Base-by-base conservation (phyloP, 2,329 filamentous ascomycete genomes). In the Curvularia verruculosa region DNA sequence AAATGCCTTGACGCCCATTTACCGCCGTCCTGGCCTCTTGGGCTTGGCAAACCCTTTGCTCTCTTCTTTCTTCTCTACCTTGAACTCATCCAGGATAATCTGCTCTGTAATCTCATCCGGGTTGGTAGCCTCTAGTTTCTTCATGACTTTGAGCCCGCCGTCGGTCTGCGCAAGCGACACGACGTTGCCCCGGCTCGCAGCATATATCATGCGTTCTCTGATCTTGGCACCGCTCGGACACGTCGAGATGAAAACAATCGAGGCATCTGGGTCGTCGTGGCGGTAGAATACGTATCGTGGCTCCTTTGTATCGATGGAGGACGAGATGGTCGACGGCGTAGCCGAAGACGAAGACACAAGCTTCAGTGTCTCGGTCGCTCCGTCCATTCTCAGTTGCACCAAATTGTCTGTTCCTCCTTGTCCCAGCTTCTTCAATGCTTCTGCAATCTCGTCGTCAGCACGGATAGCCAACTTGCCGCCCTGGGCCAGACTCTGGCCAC, bases 181-280 rank as follows among this genome's bases (percentile, higher is more conserved):
- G 3, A 91, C 89, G 23, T 80, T 80, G 26, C 79, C 78, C 65
- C 85, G 81, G 56, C 82, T 84, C 52, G 84, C 85, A 23, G 91
- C 90, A 74, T 95, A 95, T 70, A 95, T 77, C 91, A 96, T 96
- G 62, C 90, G 84, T 77, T 90, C 89, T 79, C 91, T 93, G 79
- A 95, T 90, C 77, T 87, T 90, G 50, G 83, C 86, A 26, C 81
- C 84, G 0, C 84, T 80, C 0, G 91, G 91, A 74, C 90, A 92
- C 5, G 90, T 94, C 78, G 92, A 94, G 72, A 95, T 87, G 79
- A 95, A 95, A 5, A 94, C 81, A 46, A 94, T 80, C 2, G 81
- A 83, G 50, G 81, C 79, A 59, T 86, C 66, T 3, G 71, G 78
- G 40, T 83, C 83, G 69, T 89, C 83, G 74, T 87, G 90, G 26